Base-by-base conservation (phyloP, 2,329 filamentous ascomycete species). In the Lecanicillium sp. region DNA sequence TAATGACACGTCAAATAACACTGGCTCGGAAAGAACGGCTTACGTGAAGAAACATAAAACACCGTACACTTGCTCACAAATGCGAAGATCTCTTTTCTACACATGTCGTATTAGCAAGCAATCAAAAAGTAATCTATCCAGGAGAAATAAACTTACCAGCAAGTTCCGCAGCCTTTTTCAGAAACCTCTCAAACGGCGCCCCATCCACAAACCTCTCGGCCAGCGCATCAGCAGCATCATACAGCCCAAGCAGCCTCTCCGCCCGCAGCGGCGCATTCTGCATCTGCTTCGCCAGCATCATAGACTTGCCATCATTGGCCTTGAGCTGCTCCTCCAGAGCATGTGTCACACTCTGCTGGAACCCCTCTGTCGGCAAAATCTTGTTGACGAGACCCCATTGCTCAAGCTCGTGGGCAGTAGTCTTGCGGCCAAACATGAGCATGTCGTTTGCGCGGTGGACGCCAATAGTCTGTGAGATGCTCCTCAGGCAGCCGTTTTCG, bases 381-480 rank as follows among this genome's bases (percentile, higher is more conserved):
- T 37, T 25, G 25, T 31, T 41, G 25, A 41, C 30, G 3, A 30
- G 29, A 4, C 39, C 39, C 34, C 34, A 41, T 7, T 17, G 9
- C 13, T 37, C 19, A 4, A 41, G 30, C 17, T 41, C 28, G 22
- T 29, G 15, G n/a, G 34, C 35, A 3, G 34, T 37, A 3, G 30
- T 11, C 11, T 27, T 37, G 4, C 33, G 32, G 25, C 39, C 39
- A 31, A 33, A 41, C 1, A 41, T 37, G 34, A 41, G 27, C 12
- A 41, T 16, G n/a, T 41, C 39, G n/a, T 41, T 41, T 5, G 39
- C 22, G 16, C 39, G 34, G 19, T 41, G 39, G 11, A 37, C 31
- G 18, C 39, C 39, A 9, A 41, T n/a, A n/a, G 15, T 34, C 15
- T 37, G 35, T 11, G 39, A 17, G 7, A 41, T 17, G 11, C 14